phyloP scores from a whole-genome alignment of 257 asterid genomes.

The Marsdenia floribunda region DNA sequence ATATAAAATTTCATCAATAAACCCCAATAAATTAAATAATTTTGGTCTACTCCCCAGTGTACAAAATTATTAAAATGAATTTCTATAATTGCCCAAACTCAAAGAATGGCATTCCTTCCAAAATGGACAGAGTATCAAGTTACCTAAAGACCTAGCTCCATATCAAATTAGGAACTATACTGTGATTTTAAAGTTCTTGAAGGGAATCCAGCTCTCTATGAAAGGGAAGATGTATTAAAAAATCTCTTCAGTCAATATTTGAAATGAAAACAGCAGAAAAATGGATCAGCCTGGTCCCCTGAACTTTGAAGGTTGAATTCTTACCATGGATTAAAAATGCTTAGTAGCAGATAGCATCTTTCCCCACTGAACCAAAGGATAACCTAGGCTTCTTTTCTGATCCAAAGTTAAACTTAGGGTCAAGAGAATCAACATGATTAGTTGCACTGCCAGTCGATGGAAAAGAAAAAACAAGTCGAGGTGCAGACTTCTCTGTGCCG shows the following conservation, averaged over 20 bases:
- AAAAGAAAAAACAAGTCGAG: slow-evolving; percentile 60
- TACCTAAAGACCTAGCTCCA: background rate
- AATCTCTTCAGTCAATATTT: background rate
- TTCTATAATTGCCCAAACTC: background rate
- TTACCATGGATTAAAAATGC: background rate
- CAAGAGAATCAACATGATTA: slow-evolving; percentile 31
- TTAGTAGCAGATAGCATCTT: slow-evolving; percentile 50
- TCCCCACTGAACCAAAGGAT: slow-evolving; percentile 53
- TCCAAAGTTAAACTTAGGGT: slow-evolving; percentile 67
- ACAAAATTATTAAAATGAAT: background rate
- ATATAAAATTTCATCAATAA: too few species aligned
- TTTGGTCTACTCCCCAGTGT: too few species aligned
- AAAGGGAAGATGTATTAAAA: background rate
- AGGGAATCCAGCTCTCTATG: background rate
- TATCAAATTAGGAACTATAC: background rate
- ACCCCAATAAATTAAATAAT: too few species aligned
- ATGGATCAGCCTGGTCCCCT: background rate
- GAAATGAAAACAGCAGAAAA: background rate
- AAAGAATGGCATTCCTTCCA: background rate
- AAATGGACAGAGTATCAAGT: background rate
- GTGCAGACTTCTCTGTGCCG: slow-evolving; percentile 42
- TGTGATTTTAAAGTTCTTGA: background rate
- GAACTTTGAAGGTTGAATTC: background rate
- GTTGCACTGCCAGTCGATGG: slow-evolving; percentile 54
- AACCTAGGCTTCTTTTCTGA: slow-evolving; percentile 50